Evolutionary conservation across 108 stramenopile genomes (phyloP).

Genomic region (Cylindrotheca fusiformis): DNA sequence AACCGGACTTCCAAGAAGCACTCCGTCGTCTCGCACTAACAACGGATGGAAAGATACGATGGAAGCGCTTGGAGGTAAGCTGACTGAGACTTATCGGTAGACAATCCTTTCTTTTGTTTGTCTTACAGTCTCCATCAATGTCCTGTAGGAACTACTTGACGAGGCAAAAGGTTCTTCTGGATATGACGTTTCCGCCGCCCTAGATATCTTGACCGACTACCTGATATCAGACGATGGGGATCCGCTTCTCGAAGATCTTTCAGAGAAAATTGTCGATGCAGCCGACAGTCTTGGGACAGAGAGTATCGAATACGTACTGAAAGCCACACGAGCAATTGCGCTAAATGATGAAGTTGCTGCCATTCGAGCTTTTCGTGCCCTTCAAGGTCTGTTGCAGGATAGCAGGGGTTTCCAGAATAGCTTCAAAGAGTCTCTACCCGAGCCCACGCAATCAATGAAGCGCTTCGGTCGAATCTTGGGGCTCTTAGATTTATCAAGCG

Average conservation of each 20-base stretch:
- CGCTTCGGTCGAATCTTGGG: slow-evolving; percentile 54
- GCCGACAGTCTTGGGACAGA: slow-evolving; percentile 76
- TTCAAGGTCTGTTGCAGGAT: slow-evolving; percentile 38
- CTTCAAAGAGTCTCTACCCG: slow-evolving; percentile 53
- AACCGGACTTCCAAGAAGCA: slow-evolving; percentile 82
- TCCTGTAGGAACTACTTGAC: slow-evolving; percentile 65
- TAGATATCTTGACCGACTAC: slow-evolving; percentile 84
- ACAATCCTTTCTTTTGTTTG: no score
- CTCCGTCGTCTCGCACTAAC: slow-evolving; percentile 79
- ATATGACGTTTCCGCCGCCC: slow-evolving; percentile 76
- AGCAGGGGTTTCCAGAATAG: slow-evolving; percentile 23
- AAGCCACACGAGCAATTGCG: slow-evolving; percentile 53
- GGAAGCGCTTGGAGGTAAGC: slow-evolving; percentile 79
- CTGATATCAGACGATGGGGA: slow-evolving; percentile 82
- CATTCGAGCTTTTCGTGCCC: slow-evolving; percentile 61
- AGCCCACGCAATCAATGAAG: slow-evolving; percentile 69
- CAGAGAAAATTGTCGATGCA: slow-evolving; percentile 71
- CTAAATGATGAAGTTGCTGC: slow-evolving; percentile 67
- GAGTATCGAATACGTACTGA: slow-evolving; percentile 53
- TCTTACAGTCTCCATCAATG: no score
- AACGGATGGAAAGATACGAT: slow-evolving; percentile 75
- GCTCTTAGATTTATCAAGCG: slow-evolving; percentile 43
- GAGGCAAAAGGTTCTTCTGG: slow-evolving; percentile 75
- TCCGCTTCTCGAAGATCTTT: slow-evolving; percentile 57
- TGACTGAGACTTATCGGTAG: neutral